Percentiles rank a stretch among this genome's conserved stretches.
phyloP scores from a whole-genome alignment of 768 basidiomycete species.

The Cyclocybe cylindracea region DNA sequence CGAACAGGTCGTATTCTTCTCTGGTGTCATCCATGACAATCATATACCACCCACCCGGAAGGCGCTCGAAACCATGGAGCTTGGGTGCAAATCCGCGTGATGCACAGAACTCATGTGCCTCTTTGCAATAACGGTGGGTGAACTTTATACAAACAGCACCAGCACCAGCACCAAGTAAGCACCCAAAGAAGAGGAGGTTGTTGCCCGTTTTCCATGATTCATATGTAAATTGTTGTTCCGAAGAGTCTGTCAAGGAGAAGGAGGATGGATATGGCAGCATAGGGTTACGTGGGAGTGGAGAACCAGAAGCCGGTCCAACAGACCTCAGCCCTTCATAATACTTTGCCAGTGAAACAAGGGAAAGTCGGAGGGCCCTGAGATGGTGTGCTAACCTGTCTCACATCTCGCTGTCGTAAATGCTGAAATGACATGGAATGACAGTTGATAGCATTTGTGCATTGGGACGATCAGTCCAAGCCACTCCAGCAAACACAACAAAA shows the following conservation, averaged over 20 bases:
- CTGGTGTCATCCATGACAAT: constrained; percentile 2
- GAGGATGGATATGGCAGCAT: constrained; percentile 6
- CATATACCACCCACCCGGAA: constrained; percentile 3
- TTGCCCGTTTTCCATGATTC: neutral
- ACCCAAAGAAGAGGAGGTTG: constrained; percentile 1
- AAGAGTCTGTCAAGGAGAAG: neutral
- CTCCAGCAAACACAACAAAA: constrained; percentile 23
- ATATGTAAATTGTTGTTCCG: neutral
- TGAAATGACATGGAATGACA: constrained; percentile 16
- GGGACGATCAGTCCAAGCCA: constrained; percentile 16
- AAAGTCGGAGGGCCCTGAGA: constrained; percentile 7
- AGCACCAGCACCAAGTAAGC: neutral
- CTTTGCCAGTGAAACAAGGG: neutral
- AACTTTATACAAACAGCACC: constrained; percentile 3
- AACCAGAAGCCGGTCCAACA: neutral
- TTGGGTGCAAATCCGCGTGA: neutral
- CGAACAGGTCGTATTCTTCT: neutral
- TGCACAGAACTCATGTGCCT: constrained; percentile 5
- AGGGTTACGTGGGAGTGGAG: neutral
- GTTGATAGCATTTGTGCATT: constrained; percentile 17
- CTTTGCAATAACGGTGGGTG: neutral
- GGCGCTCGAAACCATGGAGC: neutral
- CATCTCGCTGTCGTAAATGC: constrained; percentile 10
- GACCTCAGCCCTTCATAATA: neutral
- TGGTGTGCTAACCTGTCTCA: constrained; percentile 9